These are phyloP conservation scores for Solanum hybrid DNA, from an alignment of 305 asterid genomes.

Conservation along the genomic window DNA sequence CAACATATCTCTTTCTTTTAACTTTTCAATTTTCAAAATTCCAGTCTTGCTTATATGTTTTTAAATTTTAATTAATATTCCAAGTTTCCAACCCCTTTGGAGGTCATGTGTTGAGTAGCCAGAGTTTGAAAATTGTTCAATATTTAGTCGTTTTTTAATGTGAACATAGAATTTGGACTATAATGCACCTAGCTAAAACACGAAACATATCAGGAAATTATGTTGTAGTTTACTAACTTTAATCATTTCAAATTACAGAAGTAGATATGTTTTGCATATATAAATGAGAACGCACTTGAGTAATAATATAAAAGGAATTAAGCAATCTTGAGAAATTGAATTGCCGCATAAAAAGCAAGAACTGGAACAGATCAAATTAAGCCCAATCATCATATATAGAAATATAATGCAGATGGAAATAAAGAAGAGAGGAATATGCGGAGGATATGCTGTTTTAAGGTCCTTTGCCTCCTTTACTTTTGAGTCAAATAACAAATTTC, in stretches of 20 bases:
- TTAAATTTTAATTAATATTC: not conserved
- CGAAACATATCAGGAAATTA: not conserved
- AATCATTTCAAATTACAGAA: not conserved
- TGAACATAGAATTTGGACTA: not conserved
- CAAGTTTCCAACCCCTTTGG: not conserved
- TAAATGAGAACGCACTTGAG: not conserved
- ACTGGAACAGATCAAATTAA: no score
- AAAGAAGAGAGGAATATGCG: slow-evolving; percentile 8
- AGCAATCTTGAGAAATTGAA: not conserved
- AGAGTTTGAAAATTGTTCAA: not conserved
- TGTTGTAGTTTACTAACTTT: not conserved
- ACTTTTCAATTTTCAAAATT: not conserved
- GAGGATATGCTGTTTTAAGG: slow-evolving; percentile 19
- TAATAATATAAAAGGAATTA: not conserved
- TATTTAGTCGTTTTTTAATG: not conserved
- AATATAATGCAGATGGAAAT: not conserved
- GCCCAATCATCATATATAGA: no score
- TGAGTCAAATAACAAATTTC: not conserved
- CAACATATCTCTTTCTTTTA: slow-evolving; percentile 12
- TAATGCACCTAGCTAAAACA: not conserved
- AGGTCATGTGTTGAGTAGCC: not conserved
- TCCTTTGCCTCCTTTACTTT: not conserved
- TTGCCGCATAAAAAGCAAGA: not conserved
- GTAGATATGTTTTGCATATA: not conserved
- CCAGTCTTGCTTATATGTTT: not conserved